These are phyloP conservation scores for Arthonia radiata DNA, from an alignment of 495 filamentous ascomycete genomes.

Conservation along the genomic window DNA sequence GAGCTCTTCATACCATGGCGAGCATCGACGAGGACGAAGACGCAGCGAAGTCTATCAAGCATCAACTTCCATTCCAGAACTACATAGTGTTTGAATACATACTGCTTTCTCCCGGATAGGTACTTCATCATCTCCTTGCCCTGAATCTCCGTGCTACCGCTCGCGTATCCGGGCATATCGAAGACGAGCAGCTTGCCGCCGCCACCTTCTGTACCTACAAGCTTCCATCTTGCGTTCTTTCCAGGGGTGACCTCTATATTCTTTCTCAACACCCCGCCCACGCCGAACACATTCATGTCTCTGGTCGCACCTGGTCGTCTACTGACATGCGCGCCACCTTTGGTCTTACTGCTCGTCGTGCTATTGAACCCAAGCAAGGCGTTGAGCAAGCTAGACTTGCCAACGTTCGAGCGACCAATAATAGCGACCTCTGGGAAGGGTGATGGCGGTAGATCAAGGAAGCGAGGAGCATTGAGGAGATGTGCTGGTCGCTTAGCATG, in stretches of 20 bases:
- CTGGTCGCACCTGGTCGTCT: constrained; percentile 52
- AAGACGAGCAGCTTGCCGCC: constrained; percentile 36
- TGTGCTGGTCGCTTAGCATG: too few species aligned
- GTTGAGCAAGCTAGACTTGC: constrained; percentile 76
- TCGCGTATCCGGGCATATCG: constrained; percentile 91
- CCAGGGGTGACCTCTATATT: constrained; percentile 21
- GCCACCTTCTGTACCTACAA: constrained; percentile 5
- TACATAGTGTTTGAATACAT: constrained; percentile 8
- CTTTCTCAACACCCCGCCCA: constrained; percentile 24
- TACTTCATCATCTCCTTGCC: constrained; percentile 74
- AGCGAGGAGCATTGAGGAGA: too few species aligned
- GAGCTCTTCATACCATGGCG: constrained; percentile 52
- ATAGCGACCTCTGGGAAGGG: constrained; percentile 39
- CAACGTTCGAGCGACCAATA: constrained; percentile 71
- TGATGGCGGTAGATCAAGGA: too few species aligned
- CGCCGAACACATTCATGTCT: constrained; percentile 65
- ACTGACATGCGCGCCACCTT: constrained; percentile 33
- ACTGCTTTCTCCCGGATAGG: constrained; percentile 41
- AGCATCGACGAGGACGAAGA: constrained; percentile 63
- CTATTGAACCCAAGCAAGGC: too few species aligned
- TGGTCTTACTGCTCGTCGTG: constrained; percentile 16
- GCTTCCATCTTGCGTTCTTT: constrained; percentile 13
- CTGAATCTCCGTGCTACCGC: constrained; percentile 52
- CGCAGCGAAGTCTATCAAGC: constrained; percentile 32
- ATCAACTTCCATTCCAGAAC: constrained; percentile 1